Conservation (phyloP, 306 rosid genomes). For the Pyrus communis region DNA sequence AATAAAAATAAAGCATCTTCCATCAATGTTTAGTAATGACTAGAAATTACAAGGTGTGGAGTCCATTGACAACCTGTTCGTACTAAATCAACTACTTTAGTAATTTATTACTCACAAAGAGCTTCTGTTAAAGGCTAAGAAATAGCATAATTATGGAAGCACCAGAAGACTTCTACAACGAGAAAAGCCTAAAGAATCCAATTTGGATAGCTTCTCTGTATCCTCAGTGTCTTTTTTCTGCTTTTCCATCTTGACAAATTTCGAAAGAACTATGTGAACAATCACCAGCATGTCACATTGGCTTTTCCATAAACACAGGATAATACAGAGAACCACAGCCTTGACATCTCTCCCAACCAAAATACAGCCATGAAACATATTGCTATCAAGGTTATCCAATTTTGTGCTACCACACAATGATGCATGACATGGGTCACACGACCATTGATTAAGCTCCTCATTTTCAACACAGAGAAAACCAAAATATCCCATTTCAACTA, state of each 20-base stretch:
- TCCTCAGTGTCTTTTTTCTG: not conserved
- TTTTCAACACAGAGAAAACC: not conserved
- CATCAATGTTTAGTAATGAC: not conserved
- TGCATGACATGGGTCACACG: not conserved
- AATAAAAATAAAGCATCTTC: not conserved
- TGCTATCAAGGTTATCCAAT: not conserved
- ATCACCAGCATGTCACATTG: not conserved
- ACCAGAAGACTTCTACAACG: not conserved
- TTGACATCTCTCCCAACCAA: not conserved
- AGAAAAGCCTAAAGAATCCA: not conserved
- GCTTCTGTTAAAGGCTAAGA: not conserved
- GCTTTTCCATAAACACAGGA: not conserved
- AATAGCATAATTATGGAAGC: not conserved
- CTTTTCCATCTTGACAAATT: not conserved
- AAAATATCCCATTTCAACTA: not conserved
- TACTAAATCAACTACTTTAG: not conserved
- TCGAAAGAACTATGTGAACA: not conserved
- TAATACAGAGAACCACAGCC: not conserved
- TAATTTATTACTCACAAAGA: not conserved
- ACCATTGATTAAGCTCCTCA: not conserved
- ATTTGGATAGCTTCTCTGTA: not conserved
- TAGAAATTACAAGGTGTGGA: not conserved
- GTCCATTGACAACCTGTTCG: not conserved
- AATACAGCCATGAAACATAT: too few relatives aligned
- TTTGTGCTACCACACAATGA: not conserved